phyloP scores from a whole-genome alignment of 768 basidiomycete species.

The Fomitopsis serialis region DNA sequence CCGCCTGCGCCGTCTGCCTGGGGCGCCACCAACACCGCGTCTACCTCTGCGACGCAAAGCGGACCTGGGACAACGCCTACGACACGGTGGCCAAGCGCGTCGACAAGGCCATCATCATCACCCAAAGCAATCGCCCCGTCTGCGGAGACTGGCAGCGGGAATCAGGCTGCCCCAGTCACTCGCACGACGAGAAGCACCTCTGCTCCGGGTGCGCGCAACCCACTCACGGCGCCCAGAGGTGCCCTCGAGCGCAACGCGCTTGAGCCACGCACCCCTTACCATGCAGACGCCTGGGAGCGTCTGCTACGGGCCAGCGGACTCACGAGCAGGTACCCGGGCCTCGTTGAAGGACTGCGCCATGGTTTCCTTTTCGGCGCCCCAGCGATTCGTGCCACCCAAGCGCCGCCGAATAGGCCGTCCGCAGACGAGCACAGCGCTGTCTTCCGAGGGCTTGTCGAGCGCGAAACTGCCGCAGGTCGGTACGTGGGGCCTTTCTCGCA shows the following conservation, averaged over 20 bases:
- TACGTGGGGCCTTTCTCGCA: slow-evolving; percentile 8
- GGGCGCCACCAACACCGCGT: neutral
- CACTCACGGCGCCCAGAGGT: neutral
- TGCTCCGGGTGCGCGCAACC: neutral
- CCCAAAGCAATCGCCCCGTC: neutral
- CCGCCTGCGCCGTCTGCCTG: slow-evolving; percentile 1
- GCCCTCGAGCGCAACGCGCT: neutral
- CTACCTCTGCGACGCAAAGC: neutral
- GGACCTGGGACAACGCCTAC: neutral
- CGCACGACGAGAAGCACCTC: neutral
- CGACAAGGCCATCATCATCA: neutral
- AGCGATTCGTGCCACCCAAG: neutral
- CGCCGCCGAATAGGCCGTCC: neutral
- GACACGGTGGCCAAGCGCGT: neutral
- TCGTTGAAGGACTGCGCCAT: neutral
- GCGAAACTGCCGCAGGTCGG: neutral
- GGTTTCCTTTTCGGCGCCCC: neutral
- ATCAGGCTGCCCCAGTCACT: neutral
- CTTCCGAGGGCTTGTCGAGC: neutral
- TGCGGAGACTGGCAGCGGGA: neutral
- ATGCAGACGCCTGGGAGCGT: neutral
- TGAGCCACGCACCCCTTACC: neutral
- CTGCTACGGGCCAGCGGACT: neutral
- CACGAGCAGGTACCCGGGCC: neutral
- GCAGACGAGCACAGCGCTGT: neutral